Percentiles rank a stretch among this genome's conserved stretches.
These are phyloP conservation scores for Cochlearia excelsa DNA, from an alignment of 345 rosid species.

Conservation along the genomic window DNA sequence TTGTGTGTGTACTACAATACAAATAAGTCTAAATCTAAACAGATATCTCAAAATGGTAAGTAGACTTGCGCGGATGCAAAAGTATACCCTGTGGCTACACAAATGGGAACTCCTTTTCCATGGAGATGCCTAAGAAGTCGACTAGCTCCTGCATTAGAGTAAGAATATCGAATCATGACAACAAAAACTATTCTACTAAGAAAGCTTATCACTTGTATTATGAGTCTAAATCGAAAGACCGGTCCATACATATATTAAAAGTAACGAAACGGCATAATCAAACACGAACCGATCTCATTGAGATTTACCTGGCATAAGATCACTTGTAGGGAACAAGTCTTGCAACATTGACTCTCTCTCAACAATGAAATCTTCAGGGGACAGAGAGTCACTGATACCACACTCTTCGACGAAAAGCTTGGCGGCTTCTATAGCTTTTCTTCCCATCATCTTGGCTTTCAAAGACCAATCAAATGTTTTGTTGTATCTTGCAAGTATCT, in stretches of 20 bases:
- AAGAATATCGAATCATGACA: background rate
- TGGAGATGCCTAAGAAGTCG: slow-evolving; percentile 71
- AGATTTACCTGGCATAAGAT: slow-evolving; percentile 75
- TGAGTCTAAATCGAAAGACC: background rate
- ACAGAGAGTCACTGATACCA: slow-evolving; percentile 78
- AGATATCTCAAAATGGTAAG: background rate
- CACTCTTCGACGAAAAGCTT: slow-evolving; percentile 72
- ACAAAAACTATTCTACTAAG: background rate
- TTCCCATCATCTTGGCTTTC: slow-evolving; percentile 97
- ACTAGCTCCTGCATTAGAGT: slow-evolving; percentile 59
- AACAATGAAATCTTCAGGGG: slow-evolving; percentile 70
- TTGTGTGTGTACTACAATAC: slow-evolving; percentile 59
- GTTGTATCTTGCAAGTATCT: slow-evolving; percentile 74
- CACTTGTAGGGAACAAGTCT: slow-evolving; percentile 69
- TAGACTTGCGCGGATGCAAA: slow-evolving; percentile 1
- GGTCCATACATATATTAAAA: no score
- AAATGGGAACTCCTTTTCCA: slow-evolving; percentile 73
- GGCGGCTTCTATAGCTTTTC: slow-evolving; percentile 82
- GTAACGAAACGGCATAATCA: background rate
- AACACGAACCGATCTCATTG: background rate
- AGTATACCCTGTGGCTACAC: slow-evolving; percentile 78
- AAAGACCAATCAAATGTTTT: slow-evolving; percentile 91
- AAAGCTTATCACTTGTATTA: no score
- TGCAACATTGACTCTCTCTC: slow-evolving; percentile 83
- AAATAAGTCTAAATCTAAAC: background rate